These are phyloP conservation scores for Cronartium quercuum DNA, from an alignment of 1,284 basidiomycete genomes.

Conservation along the genomic window DNA sequence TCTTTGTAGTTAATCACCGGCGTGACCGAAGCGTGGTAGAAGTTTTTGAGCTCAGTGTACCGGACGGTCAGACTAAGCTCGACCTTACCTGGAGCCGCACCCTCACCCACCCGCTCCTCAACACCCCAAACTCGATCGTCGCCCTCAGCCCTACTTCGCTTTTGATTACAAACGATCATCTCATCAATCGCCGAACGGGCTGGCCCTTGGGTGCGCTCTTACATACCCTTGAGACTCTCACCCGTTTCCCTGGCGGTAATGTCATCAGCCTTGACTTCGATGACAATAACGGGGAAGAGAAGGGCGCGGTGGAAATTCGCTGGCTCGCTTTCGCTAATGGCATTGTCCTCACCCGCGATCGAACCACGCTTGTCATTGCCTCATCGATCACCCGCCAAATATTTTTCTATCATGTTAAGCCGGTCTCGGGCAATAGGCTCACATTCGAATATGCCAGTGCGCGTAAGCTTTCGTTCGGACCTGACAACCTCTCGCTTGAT, in stretches of 20 bases:
- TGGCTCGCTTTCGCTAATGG: constrained; percentile 29
- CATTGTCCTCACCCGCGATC: neutral
- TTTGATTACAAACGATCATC: constrained; percentile 25
- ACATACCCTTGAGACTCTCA: constrained; percentile 12
- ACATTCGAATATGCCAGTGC: neutral
- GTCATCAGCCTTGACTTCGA: constrained; percentile 21
- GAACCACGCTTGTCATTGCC: constrained; percentile 9
- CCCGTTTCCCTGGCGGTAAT: constrained; percentile 2
- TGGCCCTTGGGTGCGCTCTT: neutral
- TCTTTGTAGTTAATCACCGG: constrained; percentile 32
- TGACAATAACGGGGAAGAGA: neutral
- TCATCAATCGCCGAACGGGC: constrained; percentile 8
- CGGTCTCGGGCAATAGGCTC: neutral
- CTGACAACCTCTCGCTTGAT: constrained; percentile 24
- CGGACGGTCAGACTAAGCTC: neutral
- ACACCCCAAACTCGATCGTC: constrained; percentile 23
- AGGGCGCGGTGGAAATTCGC: neutral
- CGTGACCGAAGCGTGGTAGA: constrained; percentile 29
- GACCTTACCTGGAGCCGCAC: constrained; percentile 3
- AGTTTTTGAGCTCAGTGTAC: constrained; percentile 1
- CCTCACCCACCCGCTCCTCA: constrained; percentile 8
- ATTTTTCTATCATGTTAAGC: neutral
- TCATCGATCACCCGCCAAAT: constrained; percentile 2
- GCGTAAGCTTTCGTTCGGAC: neutral
- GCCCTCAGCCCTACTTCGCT: constrained; percentile 3